Evolutionary conservation across 2,329 filamentous ascomycete genomes (phyloP), one percentile per base, ranked within the genome.

Genomic region (Neofusicoccum umdonicola): DNA sequence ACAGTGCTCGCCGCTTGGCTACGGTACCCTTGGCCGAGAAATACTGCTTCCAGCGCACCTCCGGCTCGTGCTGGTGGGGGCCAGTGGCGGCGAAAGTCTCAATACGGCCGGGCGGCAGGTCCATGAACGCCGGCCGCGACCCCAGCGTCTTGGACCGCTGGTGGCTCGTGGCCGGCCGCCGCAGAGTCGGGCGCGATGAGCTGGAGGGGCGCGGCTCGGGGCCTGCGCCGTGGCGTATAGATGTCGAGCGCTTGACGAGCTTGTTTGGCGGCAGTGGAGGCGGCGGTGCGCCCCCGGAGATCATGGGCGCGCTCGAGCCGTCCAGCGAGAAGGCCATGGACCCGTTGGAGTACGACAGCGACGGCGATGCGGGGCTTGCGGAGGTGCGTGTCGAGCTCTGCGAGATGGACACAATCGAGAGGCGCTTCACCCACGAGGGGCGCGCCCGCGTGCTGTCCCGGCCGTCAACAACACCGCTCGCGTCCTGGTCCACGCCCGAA

Each of bases 151-250:
- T 87, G 51, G 89, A 90, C 70, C 91, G 84, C 74, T 93, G 90
- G 72, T 93, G 90, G 74, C 90, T 93, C 17, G 91, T 93, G 51
- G 90, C 90, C 61, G 91, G 91, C 70, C 90, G 83, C 65, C 89
- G 87, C 66, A 93, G 83, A 22, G 85, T 87, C 2, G 87, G 84
- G 67, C 90, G 80, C 71, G 89, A 86, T 54, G 87, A 84, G 68
- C 80, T 86, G 37, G 87, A 82, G 67, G 83, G 80, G 65, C 81
- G 82, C 48, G 79, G 73, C 12, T 77, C 72, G 5, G 82, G 78
- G 54, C 80, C 74, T 67, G 79, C 78, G 61, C 80, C 72, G 60
- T 78, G 78, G 68, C 83, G 83, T 52, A 81, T 79, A 19, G 89
- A 87, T 3, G 88, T 83, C 42, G 86, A 83, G 66, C 90, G 87